Evolutionary conservation across 176 grass and related monocot species (phyloP), one percentile per base, ranked within the genome.

Genomic region (Musa itinerans): DNA sequence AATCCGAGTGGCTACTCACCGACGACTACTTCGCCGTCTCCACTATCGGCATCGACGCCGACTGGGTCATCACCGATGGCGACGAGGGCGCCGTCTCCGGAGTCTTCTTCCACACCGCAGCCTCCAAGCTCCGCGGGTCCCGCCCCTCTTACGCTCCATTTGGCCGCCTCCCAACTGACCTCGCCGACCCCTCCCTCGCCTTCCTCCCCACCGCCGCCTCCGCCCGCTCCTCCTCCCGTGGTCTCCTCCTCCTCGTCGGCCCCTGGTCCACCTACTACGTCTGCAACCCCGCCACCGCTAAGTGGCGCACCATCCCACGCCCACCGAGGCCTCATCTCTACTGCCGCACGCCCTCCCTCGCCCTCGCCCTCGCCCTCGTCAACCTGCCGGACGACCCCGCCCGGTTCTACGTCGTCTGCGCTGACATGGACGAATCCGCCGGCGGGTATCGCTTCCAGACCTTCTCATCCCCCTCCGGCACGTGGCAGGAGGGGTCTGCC

Each of bases 251-350:
- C 49, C 69, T 72, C 55, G 56, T 55, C 48, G 78, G 78, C 9
- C 69, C 78, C 8, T 80, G 78, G 78, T 80, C 78, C 4, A 20
- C 78, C 2, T 73, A 80, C 49, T 80, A 80, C 69, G 23, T 80
- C 78, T 80, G 78, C 78, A 73, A 73, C 22, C 78, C 69, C 21
- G 78, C 78, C 78, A 73, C 78, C 43, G 56, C 69, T 15, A 34
- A 64, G 48, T 73, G 69, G 34, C 34, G 17, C 78, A 20, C 29
- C 29, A 29, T 80, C 22, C 78, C 78, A 56, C 78, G 69, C 3
- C 69, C 78, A 11, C 68, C 69, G 14, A 43, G 56, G 5, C 69
- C 78, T 16, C 78, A 80, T n/a, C 43, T 57, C 69, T 20, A 34
- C 14, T 2, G 21, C 78, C 24, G 57, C 14, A 21, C 34, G 4